These are phyloP conservation scores for Cerrena zonata DNA, from an alignment of 1,284 basidiomycete genomes.

Conservation along the genomic window DNA sequence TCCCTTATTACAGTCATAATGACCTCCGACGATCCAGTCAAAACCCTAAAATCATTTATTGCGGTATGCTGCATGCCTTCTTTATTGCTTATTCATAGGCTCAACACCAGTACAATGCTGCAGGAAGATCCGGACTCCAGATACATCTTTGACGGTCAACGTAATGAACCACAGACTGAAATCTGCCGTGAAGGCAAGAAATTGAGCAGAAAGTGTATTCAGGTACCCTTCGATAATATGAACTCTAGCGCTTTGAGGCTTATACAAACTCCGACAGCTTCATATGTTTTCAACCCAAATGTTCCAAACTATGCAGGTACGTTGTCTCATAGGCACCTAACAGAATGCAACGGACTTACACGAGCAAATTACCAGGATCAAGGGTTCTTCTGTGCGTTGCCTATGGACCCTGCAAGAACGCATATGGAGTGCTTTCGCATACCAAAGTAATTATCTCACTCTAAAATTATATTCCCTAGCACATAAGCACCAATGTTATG, in stretches of 20 bases:
- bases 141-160: conserved; percentile 60
- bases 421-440: conserved; percentile 72
- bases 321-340: conserved; percentile 18
- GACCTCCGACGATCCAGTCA: background rate
- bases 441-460: conserved; percentile 46
- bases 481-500: no score
- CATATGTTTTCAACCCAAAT: conserved; percentile 63
- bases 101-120: no score
- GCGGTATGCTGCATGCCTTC: no score
- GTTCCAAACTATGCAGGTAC: conserved; percentile 75
- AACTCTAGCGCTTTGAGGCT: conserved; percentile 1
- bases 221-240: conserved; percentile 36
- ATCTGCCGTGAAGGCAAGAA: conserved; percentile 52
- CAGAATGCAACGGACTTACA: background rate
- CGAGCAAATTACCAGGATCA: conserved; percentile 36
- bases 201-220: conserved; percentile 53
- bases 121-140: conserved; percentile 46
- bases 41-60: background rate
- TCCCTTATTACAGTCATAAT: background rate
- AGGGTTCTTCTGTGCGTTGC: conserved; percentile 72
- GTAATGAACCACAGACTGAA: conserved; percentile 54
- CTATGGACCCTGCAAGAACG: conserved; percentile 65
- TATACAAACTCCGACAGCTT: conserved; percentile 37
- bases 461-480: no score
- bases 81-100: no score